Base-by-base conservation (phyloP, 805 yeast genomes). In the Saccharomycopsis sp. region DNA sequence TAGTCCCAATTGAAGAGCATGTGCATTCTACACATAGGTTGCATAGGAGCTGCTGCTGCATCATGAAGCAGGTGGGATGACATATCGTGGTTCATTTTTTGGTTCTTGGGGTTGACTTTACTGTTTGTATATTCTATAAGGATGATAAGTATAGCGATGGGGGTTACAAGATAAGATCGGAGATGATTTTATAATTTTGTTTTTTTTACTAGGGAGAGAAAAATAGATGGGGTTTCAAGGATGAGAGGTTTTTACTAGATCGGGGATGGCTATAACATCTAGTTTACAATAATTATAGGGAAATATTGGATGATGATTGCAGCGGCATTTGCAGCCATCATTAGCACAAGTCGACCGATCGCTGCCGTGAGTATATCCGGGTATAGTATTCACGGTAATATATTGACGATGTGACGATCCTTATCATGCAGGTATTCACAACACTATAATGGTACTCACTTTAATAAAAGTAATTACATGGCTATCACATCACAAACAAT, bases 1-100 rank as follows among this genome's bases (percentile, higher is more conserved):
- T 87, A 85, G 62, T 84, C 82, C 92, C 94, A 89, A 3, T 91
- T 87, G 68, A 89, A 86, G 5, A 86, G 65, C 94, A 87, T 89
- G 68, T 69, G 52, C 56, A 47, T 53, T 29, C 35, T 22, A 12
- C 63, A 62, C 52, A 53, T 57, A 38, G 47, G 38, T 29, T 29
- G 38, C 38, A 29, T 29, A 12, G 38, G 53, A 72, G 68, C 23
- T 69, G 73, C 77, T 67, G 79, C 78, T 85, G 80, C 82, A n/a
- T 79, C 75, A 64, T 86, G 82, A 72, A 69, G 73, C 42, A 70
- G 73, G 29, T 68, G 69, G 57, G 55, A 64, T n/a, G 62, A 60
- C 66, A 64, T 47, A 58, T 66, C 66, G 64, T 68, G 56, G 58
- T 47, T 63, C 52, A 65, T 58, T 25, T 14, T 35, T 22, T 5